phyloP scores from a whole-genome alignment of 2,329 filamentous ascomycete genomes.

The Ustulina deusta region DNA sequence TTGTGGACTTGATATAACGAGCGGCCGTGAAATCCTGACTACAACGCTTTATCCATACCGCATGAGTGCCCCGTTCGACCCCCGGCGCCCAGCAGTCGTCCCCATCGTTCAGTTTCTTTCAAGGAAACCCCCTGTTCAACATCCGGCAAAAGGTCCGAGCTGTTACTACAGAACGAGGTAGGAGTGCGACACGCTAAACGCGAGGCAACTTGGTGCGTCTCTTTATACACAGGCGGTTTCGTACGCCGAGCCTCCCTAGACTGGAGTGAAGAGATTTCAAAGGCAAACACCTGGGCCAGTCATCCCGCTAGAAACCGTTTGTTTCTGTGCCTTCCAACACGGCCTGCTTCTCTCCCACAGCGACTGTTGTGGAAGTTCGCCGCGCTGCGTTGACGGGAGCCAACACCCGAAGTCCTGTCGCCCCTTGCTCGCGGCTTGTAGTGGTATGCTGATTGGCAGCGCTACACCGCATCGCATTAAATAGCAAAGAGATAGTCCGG shows the following conservation, averaged over 20 bases:
- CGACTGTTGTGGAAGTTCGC: neutral
- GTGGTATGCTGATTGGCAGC: neutral
- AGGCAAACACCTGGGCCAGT: conserved; percentile 3
- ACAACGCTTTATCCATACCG: neutral
- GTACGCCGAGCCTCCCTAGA: neutral
- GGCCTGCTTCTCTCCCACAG: neutral
- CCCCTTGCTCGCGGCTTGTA: neutral
- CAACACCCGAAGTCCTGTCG: neutral
- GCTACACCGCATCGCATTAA: neutral
- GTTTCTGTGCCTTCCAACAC: conserved; percentile 1
- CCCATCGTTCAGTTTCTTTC: neutral
- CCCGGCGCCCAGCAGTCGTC: neutral
- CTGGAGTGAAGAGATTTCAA: neutral
- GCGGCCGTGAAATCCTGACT: neutral
- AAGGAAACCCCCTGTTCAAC: conserved; percentile 6
- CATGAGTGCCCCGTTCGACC: neutral
- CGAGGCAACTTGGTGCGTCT: conserved; percentile 13
- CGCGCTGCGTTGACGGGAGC: neutral
- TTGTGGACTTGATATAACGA: neutral
- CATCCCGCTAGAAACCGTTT: neutral
- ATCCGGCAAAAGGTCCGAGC: conserved; percentile 1
- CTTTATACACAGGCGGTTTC: neutral
- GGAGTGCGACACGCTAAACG: conserved; percentile 15
- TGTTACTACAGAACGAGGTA: neutral
- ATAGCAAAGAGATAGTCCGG: neutral